phyloP scores from a whole-genome alignment of 306 rosid species.

The Luffa acutangula region DNA sequence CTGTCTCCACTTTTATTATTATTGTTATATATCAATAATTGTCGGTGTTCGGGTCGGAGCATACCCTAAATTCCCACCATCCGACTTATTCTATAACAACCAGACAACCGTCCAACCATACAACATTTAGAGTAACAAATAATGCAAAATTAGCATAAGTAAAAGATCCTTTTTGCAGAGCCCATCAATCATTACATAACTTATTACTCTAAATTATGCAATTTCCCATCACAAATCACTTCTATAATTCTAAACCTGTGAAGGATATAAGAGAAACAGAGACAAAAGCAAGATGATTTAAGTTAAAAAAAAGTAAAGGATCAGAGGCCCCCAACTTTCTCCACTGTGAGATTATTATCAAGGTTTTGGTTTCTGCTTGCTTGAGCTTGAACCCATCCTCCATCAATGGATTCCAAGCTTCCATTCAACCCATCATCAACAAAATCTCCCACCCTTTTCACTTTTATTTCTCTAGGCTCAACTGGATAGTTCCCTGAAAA shows the following conservation, averaged over 20 bases:
- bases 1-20: background rate
- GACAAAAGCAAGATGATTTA: background rate
- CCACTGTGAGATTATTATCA: constrained; percentile 1
- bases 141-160: background rate
- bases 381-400: constrained; percentile 79
- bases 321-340: constrained; percentile 22
- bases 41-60: background rate
- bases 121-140: background rate
- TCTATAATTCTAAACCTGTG: background rate
- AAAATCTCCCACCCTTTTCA: constrained; percentile 84
- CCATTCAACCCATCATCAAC: constrained; percentile 87
- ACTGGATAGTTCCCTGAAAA: constrained; percentile 91
- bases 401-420: constrained; percentile 68
- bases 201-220: constrained; percentile 3
- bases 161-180: background rate
- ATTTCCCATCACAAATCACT: background rate
- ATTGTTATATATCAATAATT: background rate
- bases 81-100: background rate
- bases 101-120: background rate
- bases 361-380: constrained; percentile 25
- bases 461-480: constrained; percentile 75
- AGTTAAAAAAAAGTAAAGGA: background rate
- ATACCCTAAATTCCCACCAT: background rate
- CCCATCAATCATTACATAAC: background rate
- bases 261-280: background rate